Conservation (phyloP, 805 yeast species). For the Yamadazyma sp. region DNA sequence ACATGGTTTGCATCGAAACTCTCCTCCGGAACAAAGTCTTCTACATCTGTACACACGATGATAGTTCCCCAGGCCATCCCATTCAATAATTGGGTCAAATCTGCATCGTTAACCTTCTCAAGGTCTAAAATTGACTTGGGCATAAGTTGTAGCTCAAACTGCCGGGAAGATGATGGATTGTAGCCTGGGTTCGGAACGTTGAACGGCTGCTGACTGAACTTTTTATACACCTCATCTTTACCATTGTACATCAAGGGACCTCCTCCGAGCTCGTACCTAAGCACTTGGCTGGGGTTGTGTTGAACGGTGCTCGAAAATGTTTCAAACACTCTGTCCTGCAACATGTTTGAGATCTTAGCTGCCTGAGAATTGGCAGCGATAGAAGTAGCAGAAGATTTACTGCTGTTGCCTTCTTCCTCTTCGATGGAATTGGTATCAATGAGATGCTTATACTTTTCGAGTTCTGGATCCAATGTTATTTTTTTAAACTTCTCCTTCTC, state of each 20-base stretch:
- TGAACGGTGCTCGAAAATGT: conserved; percentile 72
- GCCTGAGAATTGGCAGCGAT: conserved; percentile 22
- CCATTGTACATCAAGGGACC: conserved; percentile 72
- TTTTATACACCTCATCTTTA: conserved; percentile 51
- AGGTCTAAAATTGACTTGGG: conserved; percentile 87
- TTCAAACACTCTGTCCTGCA: conserved; percentile 78
- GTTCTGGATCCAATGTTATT: conserved; percentile 52
- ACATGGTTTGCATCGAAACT: conserved; percentile 59
- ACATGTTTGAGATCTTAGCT: conserved; percentile 31
- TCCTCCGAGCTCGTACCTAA: conserved; percentile 82
- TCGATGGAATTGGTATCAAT: conserved; percentile 50
- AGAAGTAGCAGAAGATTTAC: conserved; percentile 9
- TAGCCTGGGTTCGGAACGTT: conserved; percentile 58
- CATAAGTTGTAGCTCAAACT: conserved; percentile 89
- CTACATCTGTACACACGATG: conserved; percentile 71
- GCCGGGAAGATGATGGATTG: conserved; percentile 59
- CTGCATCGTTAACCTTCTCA: conserved; percentile 47
- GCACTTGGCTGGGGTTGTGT: conserved; percentile 82
- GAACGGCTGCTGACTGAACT: conserved; percentile 9
- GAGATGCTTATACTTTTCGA: conserved; percentile 44
- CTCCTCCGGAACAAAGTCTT: conserved; percentile 55
- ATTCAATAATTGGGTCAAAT: conserved; percentile 44
- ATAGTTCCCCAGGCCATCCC: conserved; percentile 99
- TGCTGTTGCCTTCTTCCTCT: conserved; percentile 25
- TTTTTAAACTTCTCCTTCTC: conserved; percentile 68